Evolutionary conservation across 768 basidiomycete genomes (phyloP).

Genomic region (Pholiota conissans): DNA sequence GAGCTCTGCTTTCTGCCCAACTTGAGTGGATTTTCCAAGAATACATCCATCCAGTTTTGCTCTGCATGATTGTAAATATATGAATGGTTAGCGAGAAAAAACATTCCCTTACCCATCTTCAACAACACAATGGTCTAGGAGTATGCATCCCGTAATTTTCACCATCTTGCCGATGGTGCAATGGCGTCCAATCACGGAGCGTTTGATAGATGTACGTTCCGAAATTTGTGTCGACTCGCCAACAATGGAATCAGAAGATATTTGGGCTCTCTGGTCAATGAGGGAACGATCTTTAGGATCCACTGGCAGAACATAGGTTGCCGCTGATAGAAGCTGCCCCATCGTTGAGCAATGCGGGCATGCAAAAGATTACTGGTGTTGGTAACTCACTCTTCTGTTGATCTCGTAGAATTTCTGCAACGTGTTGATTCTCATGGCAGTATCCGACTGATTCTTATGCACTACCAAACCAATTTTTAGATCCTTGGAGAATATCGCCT

Average conservation of each 20-base stretch:
- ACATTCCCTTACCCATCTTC: constrained; percentile 72
- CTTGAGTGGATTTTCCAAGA: constrained; percentile 70
- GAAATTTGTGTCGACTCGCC: constrained; percentile 82
- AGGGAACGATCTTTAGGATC: constrained; percentile 64
- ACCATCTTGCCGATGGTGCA: constrained; percentile 83
- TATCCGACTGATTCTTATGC: constrained; percentile 52
- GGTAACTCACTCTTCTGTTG: constrained; percentile 66
- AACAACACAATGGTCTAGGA: constrained; percentile 88
- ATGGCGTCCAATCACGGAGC: constrained; percentile 77
- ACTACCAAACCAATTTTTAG: constrained; percentile 67
- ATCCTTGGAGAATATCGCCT: constrained; percentile 36
- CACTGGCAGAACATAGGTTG: constrained; percentile 53
- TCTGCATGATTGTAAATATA: constrained; percentile 34
- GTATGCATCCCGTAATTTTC: constrained; percentile 78
- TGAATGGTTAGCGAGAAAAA: neutral
- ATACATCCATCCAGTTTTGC: constrained; percentile 78
- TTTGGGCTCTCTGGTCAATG: constrained; percentile 81
- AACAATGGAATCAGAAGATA: constrained; percentile 79
- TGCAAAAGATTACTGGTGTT: neutral
- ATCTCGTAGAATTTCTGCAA: constrained; percentile 76
- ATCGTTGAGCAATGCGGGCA: neutral
- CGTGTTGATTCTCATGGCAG: constrained; percentile 74
- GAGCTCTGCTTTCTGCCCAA: constrained; percentile 71
- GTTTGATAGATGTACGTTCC: constrained; percentile 80
- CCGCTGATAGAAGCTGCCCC: constrained; percentile 50